Evolutionary conservation across 2,329 filamentous ascomycete species (phyloP).

Genomic region (Neurospora sp.): DNA sequence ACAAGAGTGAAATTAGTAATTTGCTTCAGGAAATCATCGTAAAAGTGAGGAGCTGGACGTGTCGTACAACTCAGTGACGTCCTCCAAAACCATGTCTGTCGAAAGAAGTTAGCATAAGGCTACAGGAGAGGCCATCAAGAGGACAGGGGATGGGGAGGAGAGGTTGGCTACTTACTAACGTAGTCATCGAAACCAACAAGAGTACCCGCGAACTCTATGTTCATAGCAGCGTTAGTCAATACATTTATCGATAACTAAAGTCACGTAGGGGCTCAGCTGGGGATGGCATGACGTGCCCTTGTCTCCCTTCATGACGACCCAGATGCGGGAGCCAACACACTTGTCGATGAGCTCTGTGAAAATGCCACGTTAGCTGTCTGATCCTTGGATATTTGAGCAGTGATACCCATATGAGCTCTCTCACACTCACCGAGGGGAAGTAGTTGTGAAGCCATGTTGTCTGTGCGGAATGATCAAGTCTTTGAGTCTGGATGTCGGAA

Average conservation of each 20-base stretch:
- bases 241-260: not conserved
- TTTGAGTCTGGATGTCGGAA: not conserved
- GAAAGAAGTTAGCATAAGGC: not conserved
- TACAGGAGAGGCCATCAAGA: constrained; percentile 12
- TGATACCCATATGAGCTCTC: not conserved
- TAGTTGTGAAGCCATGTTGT: constrained; percentile 59
- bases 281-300: constrained; percentile 56
- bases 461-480: not conserved
- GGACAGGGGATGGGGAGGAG: not conserved
- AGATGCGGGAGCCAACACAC: constrained; percentile 94
- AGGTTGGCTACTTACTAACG: constrained; percentile 67
- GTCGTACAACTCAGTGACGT: constrained; percentile 88
- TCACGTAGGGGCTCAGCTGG: not conserved
- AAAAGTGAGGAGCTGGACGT: not conserved
- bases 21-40: not conserved
- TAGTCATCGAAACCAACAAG: constrained; percentile 97
- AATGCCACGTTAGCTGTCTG: not conserved
- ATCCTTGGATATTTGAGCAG: not conserved
- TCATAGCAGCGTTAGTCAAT: not conserved
- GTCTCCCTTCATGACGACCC: constrained; percentile 99
- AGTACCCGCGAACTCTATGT: constrained; percentile 83
- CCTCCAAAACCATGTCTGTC: constrained; percentile 92
- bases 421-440: constrained; percentile 32
- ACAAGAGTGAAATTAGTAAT: constrained; percentile 6
- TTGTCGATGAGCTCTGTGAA: constrained; percentile 89